Conservation (phyloP, 768 basidiomycete species). For the Phylloporus arenicola region DNA sequence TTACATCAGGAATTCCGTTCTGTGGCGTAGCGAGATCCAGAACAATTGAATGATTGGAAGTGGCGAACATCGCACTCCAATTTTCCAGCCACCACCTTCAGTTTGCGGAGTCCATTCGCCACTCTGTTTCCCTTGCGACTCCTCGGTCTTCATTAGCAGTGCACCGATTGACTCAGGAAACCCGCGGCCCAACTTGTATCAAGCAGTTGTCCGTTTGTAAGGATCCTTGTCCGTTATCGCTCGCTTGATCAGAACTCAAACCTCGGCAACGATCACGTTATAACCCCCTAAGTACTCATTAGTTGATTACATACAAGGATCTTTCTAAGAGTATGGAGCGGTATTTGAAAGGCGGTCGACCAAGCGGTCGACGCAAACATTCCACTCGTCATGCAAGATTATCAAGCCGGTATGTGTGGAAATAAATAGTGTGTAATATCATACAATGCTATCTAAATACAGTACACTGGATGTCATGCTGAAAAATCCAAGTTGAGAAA, state of each 20-base stretch:
- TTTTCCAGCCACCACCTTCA: neutral
- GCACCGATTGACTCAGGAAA: neutral
- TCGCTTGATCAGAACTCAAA: neutral
- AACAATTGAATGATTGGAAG: neutral
- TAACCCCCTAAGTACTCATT: neutral
- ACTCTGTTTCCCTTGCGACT: neutral
- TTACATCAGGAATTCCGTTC: conserved; percentile 2
- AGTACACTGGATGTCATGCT: conserved; percentile 19
- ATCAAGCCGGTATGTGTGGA: neutral
- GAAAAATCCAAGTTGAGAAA: conserved; percentile 7
- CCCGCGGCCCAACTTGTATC: neutral
- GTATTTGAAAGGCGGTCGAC: neutral
- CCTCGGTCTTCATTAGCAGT: neutral
- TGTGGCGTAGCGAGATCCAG: conserved; percentile 18
- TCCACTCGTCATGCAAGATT: neutral
- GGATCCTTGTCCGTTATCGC: neutral
- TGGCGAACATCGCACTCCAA: neutral
- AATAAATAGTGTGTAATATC: conserved; percentile 14
- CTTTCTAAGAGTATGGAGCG: neutral
- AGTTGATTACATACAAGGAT: neutral
- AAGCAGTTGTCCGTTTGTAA: neutral
- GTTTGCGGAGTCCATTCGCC: neutral
- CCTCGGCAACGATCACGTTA: neutral
- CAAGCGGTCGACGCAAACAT: neutral
- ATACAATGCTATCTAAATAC: conserved; percentile 15